phyloP scores from a whole-genome alignment of 768 basidiomycete genomes.

The Paxillus ammoniavirescens region DNA sequence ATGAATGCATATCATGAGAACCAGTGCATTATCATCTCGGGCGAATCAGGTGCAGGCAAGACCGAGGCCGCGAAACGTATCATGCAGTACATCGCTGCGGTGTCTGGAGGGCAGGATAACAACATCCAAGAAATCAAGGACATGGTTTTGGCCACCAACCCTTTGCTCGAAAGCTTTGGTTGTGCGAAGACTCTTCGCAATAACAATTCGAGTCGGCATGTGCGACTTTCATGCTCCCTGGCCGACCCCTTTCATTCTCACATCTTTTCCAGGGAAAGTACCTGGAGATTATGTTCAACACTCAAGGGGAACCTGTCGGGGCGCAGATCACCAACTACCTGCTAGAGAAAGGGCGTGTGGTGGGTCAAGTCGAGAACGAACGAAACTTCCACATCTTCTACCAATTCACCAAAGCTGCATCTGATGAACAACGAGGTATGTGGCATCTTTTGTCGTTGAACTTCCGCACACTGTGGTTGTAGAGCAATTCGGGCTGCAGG shows the following conservation, averaged over 20 bases:
- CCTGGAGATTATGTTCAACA: constrained; percentile 98
- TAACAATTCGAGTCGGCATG: constrained; percentile 98
- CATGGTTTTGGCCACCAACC: constrained; percentile 99
- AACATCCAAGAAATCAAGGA: constrained; percentile 98
- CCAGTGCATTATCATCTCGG: constrained; percentile 99
- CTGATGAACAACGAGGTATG: constrained; percentile 83
- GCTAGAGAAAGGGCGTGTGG: constrained; percentile 94
- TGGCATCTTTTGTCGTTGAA: neutral
- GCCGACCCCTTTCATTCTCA: constrained; percentile 4
- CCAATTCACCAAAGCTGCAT: constrained; percentile 96
- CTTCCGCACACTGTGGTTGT: constrained; percentile 17
- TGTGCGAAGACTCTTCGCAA: constrained; percentile 99
- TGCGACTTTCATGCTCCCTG: constrained; percentile 41
- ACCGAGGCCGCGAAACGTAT: constrained; percentile 99
- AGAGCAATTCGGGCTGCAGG: constrained; percentile 95
- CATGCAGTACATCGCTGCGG: constrained; percentile 99
- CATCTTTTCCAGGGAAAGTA: constrained; percentile 81
- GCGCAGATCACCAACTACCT: constrained; percentile 99
- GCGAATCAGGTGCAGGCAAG: constrained; percentile 98
- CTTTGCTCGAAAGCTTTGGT: constrained; percentile 94
- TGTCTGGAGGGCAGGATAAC: constrained; percentile 82
- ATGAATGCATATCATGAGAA: constrained; percentile 99
- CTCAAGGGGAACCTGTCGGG: constrained; percentile 88
- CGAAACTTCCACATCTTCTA: constrained; percentile 99
- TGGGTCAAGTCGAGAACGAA: constrained; percentile 94